Percentiles rank a stretch among this genome's conserved stretches.
These are phyloP conservation scores for Adansonia grandidieri DNA, from an alignment of 441 rosid species.

Conservation along the genomic window DNA sequence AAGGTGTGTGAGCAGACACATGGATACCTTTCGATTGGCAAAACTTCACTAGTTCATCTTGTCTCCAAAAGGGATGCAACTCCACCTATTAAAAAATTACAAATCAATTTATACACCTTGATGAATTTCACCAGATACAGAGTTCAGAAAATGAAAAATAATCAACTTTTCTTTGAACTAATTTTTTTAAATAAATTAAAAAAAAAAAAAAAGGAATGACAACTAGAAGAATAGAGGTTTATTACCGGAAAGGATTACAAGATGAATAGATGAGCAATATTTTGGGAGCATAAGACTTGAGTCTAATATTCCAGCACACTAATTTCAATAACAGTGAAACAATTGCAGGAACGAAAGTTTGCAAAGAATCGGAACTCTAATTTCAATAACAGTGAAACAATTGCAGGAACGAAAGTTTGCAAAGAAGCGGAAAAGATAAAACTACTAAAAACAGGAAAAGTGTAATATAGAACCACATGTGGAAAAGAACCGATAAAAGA, in stretches of 20 bases:
- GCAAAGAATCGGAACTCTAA: neutral
- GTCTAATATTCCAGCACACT: neutral
- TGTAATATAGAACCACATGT: neutral
- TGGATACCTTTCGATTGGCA: conserved; percentile 62
- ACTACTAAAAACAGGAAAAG: neutral
- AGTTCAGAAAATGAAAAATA: conserved; percentile 11
- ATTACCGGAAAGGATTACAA: neutral
- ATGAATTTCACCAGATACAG: neutral
- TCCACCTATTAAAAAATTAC: conserved; percentile 46
- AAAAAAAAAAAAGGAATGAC: neutral
- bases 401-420: neutral
- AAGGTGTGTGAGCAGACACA: conserved; percentile 69
- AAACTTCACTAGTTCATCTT: conserved; percentile 63
- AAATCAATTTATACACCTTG: conserved; percentile 26
- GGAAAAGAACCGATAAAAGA: neutral
- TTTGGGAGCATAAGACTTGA: neutral
- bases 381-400: too few relatives aligned
- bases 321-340: neutral
- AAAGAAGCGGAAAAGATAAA: neutral
- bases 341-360: neutral
- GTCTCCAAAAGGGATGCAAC: conserved; percentile 74
- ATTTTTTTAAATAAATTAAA: neutral
- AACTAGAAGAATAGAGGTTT: neutral
- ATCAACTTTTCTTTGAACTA: conserved; percentile 3
- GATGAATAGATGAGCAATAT: neutral